These are phyloP conservation scores for Puccinia coronata DNA, from an alignment of 1,284 basidiomycete genomes.

Conservation along the genomic window DNA sequence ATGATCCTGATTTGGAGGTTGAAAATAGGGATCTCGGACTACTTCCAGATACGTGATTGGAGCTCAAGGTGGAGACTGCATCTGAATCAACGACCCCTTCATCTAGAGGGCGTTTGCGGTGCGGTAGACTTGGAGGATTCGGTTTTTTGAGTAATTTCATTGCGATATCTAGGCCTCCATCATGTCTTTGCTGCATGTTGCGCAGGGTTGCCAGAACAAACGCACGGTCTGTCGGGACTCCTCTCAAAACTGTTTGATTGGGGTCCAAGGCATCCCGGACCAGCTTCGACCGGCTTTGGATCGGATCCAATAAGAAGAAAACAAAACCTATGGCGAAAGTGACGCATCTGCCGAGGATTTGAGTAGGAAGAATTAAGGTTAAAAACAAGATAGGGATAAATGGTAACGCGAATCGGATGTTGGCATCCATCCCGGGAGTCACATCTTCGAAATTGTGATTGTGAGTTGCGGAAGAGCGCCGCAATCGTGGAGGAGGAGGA, in stretches of 20 bases:
- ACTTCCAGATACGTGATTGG: not conserved
- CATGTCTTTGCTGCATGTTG: conserved; percentile 27
- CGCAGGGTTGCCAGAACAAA: conserved; percentile 36
- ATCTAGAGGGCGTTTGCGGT: conserved; percentile 7
- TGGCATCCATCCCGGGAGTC: conserved; percentile 21
- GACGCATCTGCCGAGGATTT: conserved; percentile 12
- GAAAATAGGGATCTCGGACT: not conserved
- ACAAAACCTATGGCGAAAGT: conserved; percentile 25
- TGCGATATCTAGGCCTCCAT: conserved; percentile 16
- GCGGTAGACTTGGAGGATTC: not conserved
- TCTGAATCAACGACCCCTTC: not conserved
- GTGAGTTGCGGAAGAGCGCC: not conserved
- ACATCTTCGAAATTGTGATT: not conserved
- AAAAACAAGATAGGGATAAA: conserved; percentile 24
- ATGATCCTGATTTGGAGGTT: conserved; percentile 17
- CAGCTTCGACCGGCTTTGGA: conserved; percentile 14
- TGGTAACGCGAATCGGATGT: conserved; percentile 28
- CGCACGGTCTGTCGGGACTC: conserved; percentile 41
- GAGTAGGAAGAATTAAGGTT: conserved; percentile 34
- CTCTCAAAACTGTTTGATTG: conserved; percentile 37
- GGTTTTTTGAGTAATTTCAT: conserved; percentile 7
- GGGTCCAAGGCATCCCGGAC: conserved; percentile 36
- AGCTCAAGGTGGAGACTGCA: conserved; percentile 9
- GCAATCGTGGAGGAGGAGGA: conserved; percentile 21
- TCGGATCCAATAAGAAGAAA: conserved; percentile 38